Conservation (phyloP, 2,329 filamentous ascomycete genomes). For the Penicillium palitans region DNA sequence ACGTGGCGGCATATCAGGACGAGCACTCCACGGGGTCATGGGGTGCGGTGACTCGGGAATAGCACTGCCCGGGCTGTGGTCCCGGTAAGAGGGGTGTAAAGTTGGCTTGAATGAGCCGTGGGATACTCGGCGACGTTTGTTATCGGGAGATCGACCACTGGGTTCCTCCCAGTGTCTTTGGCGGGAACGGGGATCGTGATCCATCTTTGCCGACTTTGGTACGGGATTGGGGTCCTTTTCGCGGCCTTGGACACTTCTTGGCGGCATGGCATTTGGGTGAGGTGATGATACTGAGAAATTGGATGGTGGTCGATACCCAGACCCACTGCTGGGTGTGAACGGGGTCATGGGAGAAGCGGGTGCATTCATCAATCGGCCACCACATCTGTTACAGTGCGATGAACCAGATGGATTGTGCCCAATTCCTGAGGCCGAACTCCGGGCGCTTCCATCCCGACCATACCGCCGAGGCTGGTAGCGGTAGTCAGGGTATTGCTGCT, state of each 20-base stretch:
- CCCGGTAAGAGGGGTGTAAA: slow-evolving; percentile 33
- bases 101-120: slow-evolving; percentile 41
- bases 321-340: slow-evolving; percentile 37
- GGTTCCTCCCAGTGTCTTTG: slow-evolving; percentile 34
- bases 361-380: slow-evolving; percentile 51
- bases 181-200: slow-evolving; percentile 27
- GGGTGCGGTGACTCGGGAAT: slow-evolving; percentile 43
- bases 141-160: slow-evolving; percentile 53
- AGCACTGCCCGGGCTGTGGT: slow-evolving; percentile 27
- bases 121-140: slow-evolving; percentile 63
- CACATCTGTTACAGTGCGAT: slow-evolving; percentile 46
- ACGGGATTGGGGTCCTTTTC: slow-evolving; percentile 26
- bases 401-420: slow-evolving; percentile 40
- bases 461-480: slow-evolving; percentile 83
- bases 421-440: slow-evolving; percentile 36
- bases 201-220: slow-evolving; percentile 29
- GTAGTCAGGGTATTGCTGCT: slow-evolving; percentile 88
- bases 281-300: slow-evolving; percentile 37
- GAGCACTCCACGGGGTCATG: slow-evolving; percentile 48
- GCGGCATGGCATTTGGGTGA: slow-evolving; percentile 27
- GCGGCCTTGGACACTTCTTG: slow-evolving; percentile 27
- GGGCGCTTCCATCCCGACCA: slow-evolving; percentile 54
- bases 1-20: slow-evolving; percentile 33
- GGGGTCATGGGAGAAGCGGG: slow-evolving; percentile 45
- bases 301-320: slow-evolving; percentile 15